phyloP scores from a whole-genome alignment of 768 basidiomycete genomes.

The Candolleomyces aberdarensis region DNA sequence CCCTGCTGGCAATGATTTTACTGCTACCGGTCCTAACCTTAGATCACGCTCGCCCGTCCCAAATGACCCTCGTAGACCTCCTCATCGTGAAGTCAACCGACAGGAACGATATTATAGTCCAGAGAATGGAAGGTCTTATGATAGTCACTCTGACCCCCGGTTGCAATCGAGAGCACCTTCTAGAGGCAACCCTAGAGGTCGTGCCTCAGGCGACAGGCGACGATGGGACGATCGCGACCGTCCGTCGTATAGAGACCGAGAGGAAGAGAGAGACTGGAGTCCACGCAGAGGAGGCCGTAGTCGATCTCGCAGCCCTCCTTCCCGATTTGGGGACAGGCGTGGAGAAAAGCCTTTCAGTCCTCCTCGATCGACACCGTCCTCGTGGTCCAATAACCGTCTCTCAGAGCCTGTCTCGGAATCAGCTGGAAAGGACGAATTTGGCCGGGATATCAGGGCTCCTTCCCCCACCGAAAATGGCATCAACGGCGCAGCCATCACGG shows the following conservation, averaged over 20 bases:
- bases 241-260: constrained; percentile 36
- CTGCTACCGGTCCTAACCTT: constrained; percentile 28
- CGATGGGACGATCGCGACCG: constrained; percentile 47
- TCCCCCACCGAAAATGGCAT: constrained; percentile 34
- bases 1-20: constrained; percentile 27
- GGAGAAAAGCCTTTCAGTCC: constrained; percentile 60
- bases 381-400: constrained; percentile 12
- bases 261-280: constrained; percentile 34
- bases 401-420: constrained; percentile 10
- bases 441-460: constrained; percentile 68
- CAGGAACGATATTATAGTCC: constrained; percentile 48
- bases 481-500: constrained; percentile 24
- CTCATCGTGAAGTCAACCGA: constrained; percentile 45
- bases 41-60: constrained; percentile 30
- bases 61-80: constrained; percentile 16
- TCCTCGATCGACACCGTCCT: not conserved
- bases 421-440: constrained; percentile 79
- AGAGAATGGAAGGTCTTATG: constrained; percentile 47
- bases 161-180: constrained; percentile 25
- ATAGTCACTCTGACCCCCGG: constrained; percentile 50
- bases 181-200: constrained; percentile 56
- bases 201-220: constrained; percentile 51
- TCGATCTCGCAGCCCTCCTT: constrained; percentile 73
- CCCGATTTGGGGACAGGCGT: constrained; percentile 51
- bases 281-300: constrained; percentile 49